phyloP scores from a whole-genome alignment of 2,329 filamentous ascomycete species.

The Diaporthe longicolla region DNA sequence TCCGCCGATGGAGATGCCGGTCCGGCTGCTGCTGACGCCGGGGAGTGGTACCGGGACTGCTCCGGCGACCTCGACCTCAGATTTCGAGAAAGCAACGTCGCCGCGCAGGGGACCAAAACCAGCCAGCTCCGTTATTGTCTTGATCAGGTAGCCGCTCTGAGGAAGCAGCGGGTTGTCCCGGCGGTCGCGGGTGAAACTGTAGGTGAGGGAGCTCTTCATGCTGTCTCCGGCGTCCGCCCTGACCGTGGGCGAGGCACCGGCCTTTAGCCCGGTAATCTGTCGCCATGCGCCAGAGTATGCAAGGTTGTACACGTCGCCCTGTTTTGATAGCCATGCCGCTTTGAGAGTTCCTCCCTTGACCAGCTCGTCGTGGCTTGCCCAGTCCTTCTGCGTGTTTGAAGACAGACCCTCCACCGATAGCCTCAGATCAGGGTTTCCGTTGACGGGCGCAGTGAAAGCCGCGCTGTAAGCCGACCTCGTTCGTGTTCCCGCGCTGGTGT shows the following conservation, averaged over 20 bases:
- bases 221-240: conserved; percentile 90
- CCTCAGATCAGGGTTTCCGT: conserved; percentile 86
- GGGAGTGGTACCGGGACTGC: conserved; percentile 82
- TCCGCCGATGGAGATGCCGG: conserved; percentile 85
- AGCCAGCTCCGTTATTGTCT: conserved; percentile 85
- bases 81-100: conserved; percentile 94
- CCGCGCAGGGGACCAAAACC: conserved; percentile 87
- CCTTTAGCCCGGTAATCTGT: conserved; percentile 84
- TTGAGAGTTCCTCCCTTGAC: conserved; percentile 83
- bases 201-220: conserved; percentile 88
- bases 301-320: conserved; percentile 80
- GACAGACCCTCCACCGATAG: conserved; percentile 85
- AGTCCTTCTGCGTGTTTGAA: conserved; percentile 89
- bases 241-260: conserved; percentile 84
- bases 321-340: conserved; percentile 78
- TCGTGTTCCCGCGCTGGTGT: conserved; percentile 89
- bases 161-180: conserved; percentile 90
- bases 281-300: conserved; percentile 89
- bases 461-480: conserved; percentile 94
- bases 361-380: conserved; percentile 94
- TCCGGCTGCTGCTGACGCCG: conserved; percentile 72
- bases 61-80: conserved; percentile 85
- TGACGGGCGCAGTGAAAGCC: conserved; percentile 84
- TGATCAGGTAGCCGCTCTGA: conserved; percentile 83
- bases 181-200: conserved; percentile 84